Evolutionary conservation across 2,329 filamentous ascomycete species (phyloP).

Genomic region (Penicillium palitans): DNA sequence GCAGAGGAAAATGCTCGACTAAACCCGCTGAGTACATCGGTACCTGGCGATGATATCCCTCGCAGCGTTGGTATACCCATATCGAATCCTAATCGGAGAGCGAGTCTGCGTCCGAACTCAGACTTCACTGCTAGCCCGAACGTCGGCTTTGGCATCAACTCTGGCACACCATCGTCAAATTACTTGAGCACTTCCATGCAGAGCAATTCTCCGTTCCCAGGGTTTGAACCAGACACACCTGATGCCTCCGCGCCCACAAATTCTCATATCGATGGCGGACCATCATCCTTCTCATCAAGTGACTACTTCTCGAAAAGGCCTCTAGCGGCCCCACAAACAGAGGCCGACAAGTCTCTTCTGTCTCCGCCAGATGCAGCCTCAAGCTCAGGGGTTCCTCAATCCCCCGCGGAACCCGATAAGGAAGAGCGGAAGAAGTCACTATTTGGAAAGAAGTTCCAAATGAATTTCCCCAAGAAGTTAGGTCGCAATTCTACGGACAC

Average conservation of each 20-base stretch:
- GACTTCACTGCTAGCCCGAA: constrained; percentile 61
- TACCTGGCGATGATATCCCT: constrained; percentile 54
- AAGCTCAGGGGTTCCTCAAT: constrained; percentile 47
- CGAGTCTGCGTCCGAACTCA: constrained; percentile 63
- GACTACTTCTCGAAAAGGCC: constrained; percentile 75
- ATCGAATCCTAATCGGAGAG: constrained; percentile 38
- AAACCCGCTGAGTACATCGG: constrained; percentile 60
- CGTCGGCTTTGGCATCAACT: constrained; percentile 74
- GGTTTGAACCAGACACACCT: constrained; percentile 31
- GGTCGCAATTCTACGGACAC: constrained; percentile 66
- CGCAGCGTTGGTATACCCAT: constrained; percentile 33
- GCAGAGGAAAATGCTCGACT: constrained; percentile 59
- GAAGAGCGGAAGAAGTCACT: constrained; percentile 64
- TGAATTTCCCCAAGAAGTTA: constrained; percentile 77
- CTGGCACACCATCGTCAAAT: constrained; percentile 52
- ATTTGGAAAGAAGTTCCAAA: constrained; percentile 82
- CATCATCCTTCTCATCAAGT: constrained; percentile 55
- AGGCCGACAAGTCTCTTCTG: constrained; percentile 53
- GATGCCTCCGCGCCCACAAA: constrained; percentile 51
- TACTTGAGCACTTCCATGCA: constrained; percentile 33
- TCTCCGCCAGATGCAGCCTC: constrained; percentile 47
- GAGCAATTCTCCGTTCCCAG: constrained; percentile 33
- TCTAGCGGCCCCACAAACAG: constrained; percentile 39
- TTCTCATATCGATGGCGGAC: constrained; percentile 46
- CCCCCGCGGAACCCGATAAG: constrained; percentile 59